Evolutionary conservation across 768 basidiomycete genomes (phyloP).

Genomic region (Tulasnella sp.): DNA sequence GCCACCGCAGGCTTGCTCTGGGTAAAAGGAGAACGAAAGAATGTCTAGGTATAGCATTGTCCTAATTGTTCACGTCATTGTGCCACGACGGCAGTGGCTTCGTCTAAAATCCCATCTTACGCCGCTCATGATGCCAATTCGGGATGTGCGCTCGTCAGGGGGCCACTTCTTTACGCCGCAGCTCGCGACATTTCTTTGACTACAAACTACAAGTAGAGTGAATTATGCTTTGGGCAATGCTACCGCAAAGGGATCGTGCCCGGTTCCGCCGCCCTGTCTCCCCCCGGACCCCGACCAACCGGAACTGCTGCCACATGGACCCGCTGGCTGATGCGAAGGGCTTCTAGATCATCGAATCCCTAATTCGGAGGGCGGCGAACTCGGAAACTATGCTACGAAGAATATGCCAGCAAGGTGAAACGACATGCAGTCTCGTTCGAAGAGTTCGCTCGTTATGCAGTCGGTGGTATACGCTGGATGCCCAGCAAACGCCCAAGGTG

Average conservation of each 20-base stretch:
- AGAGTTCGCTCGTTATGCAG: not conserved
- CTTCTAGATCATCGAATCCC: not conserved
- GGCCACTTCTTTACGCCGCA: not conserved
- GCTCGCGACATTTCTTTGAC: not conserved
- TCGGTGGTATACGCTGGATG: not conserved
- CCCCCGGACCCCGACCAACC: not conserved
- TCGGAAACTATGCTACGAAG: not conserved
- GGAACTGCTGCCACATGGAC: not conserved
- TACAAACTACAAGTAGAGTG: not conserved
- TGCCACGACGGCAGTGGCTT: not conserved
- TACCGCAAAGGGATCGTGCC: not conserved
- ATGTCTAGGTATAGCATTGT: not conserved
- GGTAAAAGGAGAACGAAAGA: not conserved
- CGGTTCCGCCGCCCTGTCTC: not conserved
- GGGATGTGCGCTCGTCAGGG: not conserved
- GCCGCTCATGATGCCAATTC: not conserved
- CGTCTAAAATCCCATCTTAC: not conserved
- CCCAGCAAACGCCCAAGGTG: not conserved
- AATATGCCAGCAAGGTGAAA: not conserved
- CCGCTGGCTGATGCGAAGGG: not conserved
- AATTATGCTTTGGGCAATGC: not conserved
- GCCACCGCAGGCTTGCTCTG: not conserved
- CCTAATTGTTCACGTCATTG: not conserved
- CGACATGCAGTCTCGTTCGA: not conserved
- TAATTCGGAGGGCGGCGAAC: not conserved